These are phyloP conservation scores for Viola pubescens DNA, from an alignment of 441 rosid species.

Conservation along the genomic window DNA sequence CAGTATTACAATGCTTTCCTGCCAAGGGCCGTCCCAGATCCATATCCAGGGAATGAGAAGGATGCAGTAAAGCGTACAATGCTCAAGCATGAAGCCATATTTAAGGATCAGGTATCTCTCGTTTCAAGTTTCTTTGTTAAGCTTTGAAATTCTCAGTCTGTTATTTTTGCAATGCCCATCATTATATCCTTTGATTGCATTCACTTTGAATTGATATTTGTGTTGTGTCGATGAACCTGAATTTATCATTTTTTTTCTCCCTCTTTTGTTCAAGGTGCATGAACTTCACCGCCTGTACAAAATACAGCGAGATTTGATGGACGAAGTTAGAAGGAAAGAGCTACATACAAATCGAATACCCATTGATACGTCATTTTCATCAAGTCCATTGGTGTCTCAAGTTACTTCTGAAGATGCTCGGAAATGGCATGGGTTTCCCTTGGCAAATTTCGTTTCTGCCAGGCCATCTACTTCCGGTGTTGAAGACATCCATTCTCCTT, in stretches of 20 bases:
- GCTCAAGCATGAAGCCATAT: slow-evolving; percentile 82
- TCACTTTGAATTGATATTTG: slow-evolving; percentile 1
- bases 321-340: slow-evolving; percentile 53
- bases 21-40: slow-evolving; percentile 40
- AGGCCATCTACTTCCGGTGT: slow-evolving; percentile 51
- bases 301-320: slow-evolving; percentile 66
- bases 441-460: slow-evolving; percentile 43
- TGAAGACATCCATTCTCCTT: slow-evolving; percentile 60
- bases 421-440: slow-evolving; percentile 58
- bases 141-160: not conserved
- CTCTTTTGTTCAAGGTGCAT: slow-evolving; percentile 36
- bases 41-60: slow-evolving; percentile 47
- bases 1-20: slow-evolving; percentile 49
- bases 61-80: slow-evolving; percentile 65
- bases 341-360: slow-evolving; percentile 29
- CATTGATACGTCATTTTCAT: slow-evolving; percentile 50
- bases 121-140: slow-evolving; percentile 7
- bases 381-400: slow-evolving; percentile 58
- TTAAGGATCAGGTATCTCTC: slow-evolving; percentile 67
- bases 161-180: not conserved
- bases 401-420: slow-evolving; percentile 53
- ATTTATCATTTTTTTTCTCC: slow-evolving; percentile 12
- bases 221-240: slow-evolving; percentile 16
- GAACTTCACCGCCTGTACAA: slow-evolving; percentile 87
- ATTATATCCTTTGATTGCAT: not conserved